Evolutionary conservation across 2,329 filamentous ascomycete species (phyloP), one percentile per base, ranked within the genome.

Genomic region (Aureobasidium sp.): DNA sequence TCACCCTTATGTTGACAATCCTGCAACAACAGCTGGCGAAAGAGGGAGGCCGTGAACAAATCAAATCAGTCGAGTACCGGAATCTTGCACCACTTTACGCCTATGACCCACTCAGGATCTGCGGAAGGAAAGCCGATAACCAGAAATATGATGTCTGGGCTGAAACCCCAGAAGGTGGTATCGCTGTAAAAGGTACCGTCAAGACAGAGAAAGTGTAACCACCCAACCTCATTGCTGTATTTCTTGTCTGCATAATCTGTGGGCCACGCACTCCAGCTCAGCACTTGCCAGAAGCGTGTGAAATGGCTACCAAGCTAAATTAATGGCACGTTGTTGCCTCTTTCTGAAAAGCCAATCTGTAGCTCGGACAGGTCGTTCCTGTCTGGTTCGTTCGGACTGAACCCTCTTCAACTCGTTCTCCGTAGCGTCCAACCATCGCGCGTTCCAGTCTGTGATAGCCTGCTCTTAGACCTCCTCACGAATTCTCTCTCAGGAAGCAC

Each of bases 21-120:
- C 73, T 96, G 27, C 76, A 80, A 53, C 75, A 79, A n/a, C 82
- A 88, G 66, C 68, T 86, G 17, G 64, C 68, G 3, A 67, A 69
- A 37, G 64, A 71, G 10, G 70, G 72, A 4, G 65, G 70, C 15
- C 68, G 69, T 26, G 72, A 75, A 52, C 67, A 69, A 20, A 75
- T 93, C 26, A 71, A 75, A 51, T 78, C 73, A 12, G 82, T 97
- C 57, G 81, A 87, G 59, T 97, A 97, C 73, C 84, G 85, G 55
- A 96, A 97, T 72, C 73, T 95, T 29, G 84, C 87, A 10, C 92
- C 93, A 15, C 77, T 97, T 24, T 95, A 91, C 72, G 89, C 86
- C 34, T 79, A 83, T 47, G 88, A 94, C 73, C 74, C 82, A 56
- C 79, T 96, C 74, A 84, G 74, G 34, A 79, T 97, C 4, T 93